A percentile compares a stretch with the other conserved stretches of the same genome.
Conservation (phyloP, 768 basidiomycete genomes). For the Xerocomus potaroensis region DNA sequence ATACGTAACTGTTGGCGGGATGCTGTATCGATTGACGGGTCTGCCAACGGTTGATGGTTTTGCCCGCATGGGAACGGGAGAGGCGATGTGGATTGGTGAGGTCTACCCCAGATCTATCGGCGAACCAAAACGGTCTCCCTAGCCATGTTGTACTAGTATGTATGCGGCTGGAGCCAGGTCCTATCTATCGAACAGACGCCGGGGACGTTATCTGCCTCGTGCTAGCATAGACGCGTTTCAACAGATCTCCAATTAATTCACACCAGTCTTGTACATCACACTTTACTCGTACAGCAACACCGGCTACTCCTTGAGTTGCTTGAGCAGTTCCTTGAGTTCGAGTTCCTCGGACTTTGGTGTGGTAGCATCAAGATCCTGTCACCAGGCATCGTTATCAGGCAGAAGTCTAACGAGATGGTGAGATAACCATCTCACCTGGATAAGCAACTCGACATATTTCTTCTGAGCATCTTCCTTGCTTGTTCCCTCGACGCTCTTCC, state of each 20-base stretch:
- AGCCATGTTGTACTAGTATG: too few species aligned
- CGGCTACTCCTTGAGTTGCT: conserved; percentile 52
- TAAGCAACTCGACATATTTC: conserved; percentile 73
- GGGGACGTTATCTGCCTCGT: conserved; percentile 29
- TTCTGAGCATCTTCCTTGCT: conserved; percentile 66
- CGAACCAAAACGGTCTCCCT: too few species aligned
- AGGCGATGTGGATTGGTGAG: not conserved
- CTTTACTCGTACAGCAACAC: conserved; percentile 1
- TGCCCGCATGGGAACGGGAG: not conserved
- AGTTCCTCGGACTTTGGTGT: conserved; percentile 43
- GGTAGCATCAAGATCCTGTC: conserved; percentile 52
- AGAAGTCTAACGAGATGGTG: not conserved
- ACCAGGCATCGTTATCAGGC: conserved; percentile 1
- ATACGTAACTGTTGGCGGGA: conserved; percentile 10
- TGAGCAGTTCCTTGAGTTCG: conserved; percentile 51
- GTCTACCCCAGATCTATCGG: not conserved
- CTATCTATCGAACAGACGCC: conserved; percentile 31
- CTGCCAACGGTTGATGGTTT: too few species aligned
- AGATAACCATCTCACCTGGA: conserved; percentile 45
- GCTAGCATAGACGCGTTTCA: conserved; percentile 3
- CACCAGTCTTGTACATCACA: not conserved
- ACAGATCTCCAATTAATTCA: not conserved
- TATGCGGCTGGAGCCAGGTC: too few species aligned
- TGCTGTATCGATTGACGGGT: conserved; percentile 19
- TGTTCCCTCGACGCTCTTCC: conserved; percentile 68